Evolutionary conservation across 257 asterid species (phyloP).

Genomic region (Parsonsia alboflavescens): DNA sequence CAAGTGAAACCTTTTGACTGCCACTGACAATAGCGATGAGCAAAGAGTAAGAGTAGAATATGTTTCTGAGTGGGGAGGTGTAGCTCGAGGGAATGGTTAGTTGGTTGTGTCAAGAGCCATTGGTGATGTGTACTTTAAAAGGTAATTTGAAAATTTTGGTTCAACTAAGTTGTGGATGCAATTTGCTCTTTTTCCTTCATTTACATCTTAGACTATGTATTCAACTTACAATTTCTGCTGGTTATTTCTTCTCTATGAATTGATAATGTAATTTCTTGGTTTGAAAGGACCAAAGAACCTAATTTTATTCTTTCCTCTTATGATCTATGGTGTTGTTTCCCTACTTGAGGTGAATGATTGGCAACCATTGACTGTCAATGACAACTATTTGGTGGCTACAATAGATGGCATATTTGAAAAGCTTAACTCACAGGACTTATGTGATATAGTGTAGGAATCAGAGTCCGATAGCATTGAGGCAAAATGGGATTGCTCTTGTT

Average conservation of each 20-base stretch:
- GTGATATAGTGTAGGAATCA: slow-evolving; percentile 72
- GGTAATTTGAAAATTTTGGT: slow-evolving; percentile 31
- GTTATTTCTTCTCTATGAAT: too few species aligned
- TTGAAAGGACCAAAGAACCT: slow-evolving; percentile 6
- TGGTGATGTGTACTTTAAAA: slow-evolving; percentile 73
- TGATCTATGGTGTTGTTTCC: slow-evolving; percentile 89
- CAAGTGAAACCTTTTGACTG: slow-evolving; percentile 55
- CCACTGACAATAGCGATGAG: slow-evolving; percentile 85
- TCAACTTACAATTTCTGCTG: too few species aligned
- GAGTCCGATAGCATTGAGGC: slow-evolving; percentile 37
- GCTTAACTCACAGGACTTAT: slow-evolving; percentile 79
- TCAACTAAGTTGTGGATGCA: not conserved
- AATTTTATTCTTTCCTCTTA: slow-evolving; percentile 28
- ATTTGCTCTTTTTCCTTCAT: too few species aligned
- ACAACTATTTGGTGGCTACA: slow-evolving; percentile 83
- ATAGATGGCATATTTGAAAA: slow-evolving; percentile 91
- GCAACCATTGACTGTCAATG: slow-evolving; percentile 74
- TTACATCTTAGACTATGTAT: too few species aligned
- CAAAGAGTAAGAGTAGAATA: slow-evolving; percentile 79
- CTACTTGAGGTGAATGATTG: slow-evolving; percentile 96
- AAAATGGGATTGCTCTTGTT: slow-evolving; percentile 38
- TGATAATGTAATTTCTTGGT: too few species aligned
- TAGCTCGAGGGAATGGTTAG: too few species aligned
- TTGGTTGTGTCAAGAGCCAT: too few species aligned
- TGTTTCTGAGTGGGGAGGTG: too few species aligned